These are phyloP conservation scores for Fusarium subglutinans DNA, from an alignment of 2,329 filamentous ascomycete genomes.

Conservation along the genomic window DNA sequence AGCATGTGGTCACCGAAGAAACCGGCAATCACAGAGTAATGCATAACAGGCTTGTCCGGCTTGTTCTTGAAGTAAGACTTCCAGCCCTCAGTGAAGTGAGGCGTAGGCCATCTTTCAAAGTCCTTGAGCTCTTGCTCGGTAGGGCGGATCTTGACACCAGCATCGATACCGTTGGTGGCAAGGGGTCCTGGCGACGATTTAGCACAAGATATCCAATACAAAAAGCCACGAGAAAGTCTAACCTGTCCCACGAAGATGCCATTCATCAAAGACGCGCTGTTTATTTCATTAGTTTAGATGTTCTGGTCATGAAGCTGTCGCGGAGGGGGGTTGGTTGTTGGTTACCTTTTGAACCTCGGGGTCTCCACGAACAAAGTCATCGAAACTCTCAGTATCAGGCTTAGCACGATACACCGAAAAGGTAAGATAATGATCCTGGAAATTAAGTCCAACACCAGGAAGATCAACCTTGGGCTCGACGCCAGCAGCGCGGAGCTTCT, in stretches of 20 bases:
- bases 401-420: slow-evolving; percentile 78
- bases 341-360: slow-evolving; percentile 73
- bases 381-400: slow-evolving; percentile 79
- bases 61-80: slow-evolving; percentile 86
- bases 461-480: slow-evolving; percentile 76
- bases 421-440: slow-evolving; percentile 79
- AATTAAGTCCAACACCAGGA: slow-evolving; percentile 78
- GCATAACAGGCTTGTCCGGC: slow-evolving; percentile 88
- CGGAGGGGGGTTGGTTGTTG: not conserved
- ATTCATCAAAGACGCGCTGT: slow-evolving; percentile 75
- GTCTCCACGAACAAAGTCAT: slow-evolving; percentile 80
- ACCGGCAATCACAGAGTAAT: slow-evolving; percentile 80
- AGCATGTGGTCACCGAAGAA: slow-evolving; percentile 70
- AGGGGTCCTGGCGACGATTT: slow-evolving; percentile 63
- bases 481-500: slow-evolving; percentile 74
- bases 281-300: not conserved
- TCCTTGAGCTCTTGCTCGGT: slow-evolving; percentile 72
- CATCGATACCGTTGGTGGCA: slow-evolving; percentile 82
- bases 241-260: slow-evolving; percentile 73
- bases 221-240: too few species aligned
- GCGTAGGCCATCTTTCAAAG: slow-evolving; percentile 78
- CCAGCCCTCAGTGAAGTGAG: slow-evolving; percentile 79
- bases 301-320: not conserved
- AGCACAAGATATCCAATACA: too few species aligned
- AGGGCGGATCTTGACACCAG: slow-evolving; percentile 80